Conservation (phyloP, 441 rosid genomes). For the Pelargonium myrrhifolium region DNA sequence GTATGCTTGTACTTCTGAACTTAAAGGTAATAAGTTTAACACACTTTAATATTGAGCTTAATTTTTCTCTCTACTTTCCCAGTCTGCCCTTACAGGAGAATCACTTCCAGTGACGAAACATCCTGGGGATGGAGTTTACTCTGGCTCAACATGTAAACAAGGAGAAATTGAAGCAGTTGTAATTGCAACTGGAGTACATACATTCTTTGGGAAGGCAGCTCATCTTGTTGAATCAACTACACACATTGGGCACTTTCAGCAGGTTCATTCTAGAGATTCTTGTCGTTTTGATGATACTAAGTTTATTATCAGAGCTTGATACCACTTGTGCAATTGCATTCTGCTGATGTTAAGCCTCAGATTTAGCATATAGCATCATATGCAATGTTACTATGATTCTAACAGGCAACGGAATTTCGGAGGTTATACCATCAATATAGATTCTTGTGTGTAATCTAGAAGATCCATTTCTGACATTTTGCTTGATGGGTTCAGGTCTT, state of each 20-base stretch:
- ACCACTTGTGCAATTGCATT: neutral
- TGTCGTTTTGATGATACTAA: constrained; percentile 1
- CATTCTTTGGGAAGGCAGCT: constrained; percentile 93
- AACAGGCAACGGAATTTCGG: too few relatives aligned
- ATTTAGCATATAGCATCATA: neutral
- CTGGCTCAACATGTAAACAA: constrained; percentile 93
- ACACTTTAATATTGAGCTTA: neutral
- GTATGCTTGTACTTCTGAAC: neutral
- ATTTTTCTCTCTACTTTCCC: constrained; percentile 19
- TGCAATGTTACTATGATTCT: neutral
- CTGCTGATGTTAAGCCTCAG: neutral
- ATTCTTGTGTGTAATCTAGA: neutral
- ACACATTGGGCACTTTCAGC: constrained; percentile 74
- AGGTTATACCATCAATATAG: too few relatives aligned
- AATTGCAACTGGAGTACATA: constrained; percentile 76
- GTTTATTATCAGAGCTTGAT: neutral
- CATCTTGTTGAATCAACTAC: constrained; percentile 70
- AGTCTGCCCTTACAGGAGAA: constrained; percentile 94
- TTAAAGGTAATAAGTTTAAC: neutral
- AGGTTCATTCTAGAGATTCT: constrained; percentile 37
- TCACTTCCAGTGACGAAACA: constrained; percentile 82
- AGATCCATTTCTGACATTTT: neutral
- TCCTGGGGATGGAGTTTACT: constrained; percentile 80
- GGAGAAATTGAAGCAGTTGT: constrained; percentile 94
- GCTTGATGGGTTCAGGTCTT: constrained; percentile 51